These are phyloP conservation scores for Elsinoe perseae DNA, from an alignment of 2,329 filamentous ascomycete species.

Conservation along the genomic window DNA sequence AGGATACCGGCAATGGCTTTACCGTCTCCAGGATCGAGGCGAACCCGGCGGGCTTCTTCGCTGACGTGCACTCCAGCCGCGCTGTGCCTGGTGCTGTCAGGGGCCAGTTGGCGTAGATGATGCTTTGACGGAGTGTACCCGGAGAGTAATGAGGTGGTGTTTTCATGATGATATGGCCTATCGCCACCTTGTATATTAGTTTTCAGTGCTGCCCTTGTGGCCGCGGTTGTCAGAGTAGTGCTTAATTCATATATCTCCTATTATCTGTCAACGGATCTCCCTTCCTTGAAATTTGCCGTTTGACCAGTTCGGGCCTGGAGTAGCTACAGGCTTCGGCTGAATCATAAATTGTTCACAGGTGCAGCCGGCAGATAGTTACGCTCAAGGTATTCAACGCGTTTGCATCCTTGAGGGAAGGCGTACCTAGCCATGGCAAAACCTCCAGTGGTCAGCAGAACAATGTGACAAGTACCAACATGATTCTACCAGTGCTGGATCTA, in stretches of 20 bases:
- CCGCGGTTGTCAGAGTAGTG: background rate
- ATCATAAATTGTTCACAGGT: too few species aligned
- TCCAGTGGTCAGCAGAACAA: too few species aligned
- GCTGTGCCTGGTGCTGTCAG: conserved; percentile 46
- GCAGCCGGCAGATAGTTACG: too few species aligned
- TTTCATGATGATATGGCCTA: background rate
- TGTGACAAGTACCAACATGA: too few species aligned
- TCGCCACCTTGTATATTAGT: background rate
- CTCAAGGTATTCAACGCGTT: too few species aligned
- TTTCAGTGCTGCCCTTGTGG: background rate
- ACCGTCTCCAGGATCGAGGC: conserved; percentile 44
- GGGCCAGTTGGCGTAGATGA: conserved; percentile 38
- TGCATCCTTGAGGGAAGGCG: too few species aligned
- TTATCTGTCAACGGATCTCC: background rate
- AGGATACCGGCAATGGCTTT: conserved; percentile 43
- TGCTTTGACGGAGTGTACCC: background rate
- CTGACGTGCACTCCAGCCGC: conserved; percentile 45
- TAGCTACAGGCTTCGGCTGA: background rate
- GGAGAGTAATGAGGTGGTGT: background rate
- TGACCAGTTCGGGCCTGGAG: background rate
- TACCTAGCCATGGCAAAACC: too few species aligned
- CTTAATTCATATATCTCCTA: background rate
- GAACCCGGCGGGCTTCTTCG: conserved; percentile 46
- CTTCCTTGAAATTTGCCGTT: too few species aligned
- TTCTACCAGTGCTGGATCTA: too few species aligned